Base-by-base conservation (phyloP, 2,329 filamentous ascomycete genomes). In the Diaporthe batatas region DNA sequence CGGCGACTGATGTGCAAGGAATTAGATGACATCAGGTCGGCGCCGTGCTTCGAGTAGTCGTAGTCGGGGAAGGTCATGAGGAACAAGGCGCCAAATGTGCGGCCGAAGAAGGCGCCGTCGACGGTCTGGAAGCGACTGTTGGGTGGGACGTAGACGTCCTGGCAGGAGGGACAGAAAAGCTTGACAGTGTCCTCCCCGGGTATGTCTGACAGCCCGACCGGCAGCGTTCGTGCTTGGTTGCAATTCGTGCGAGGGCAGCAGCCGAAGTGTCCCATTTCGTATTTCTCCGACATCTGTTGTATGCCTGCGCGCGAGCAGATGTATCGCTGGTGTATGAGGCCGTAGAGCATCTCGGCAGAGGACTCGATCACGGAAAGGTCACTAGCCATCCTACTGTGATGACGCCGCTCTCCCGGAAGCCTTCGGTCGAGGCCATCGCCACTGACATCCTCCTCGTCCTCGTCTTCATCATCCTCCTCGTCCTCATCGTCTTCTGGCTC, bases 271-370 rank as follows among this genome's bases (percentile, higher is more conserved):
- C 95, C 93, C 64, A 97, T 89, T 83, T 98, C 96, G 86, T 98
- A 99, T 83, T 99, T 99, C 83, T 99, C 96, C 75, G 95, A 94
- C 96, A 99, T 99, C 82, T 98, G 95, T 84, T 98, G 96, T 79
- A 99, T 98, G 68, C 96, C 96, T 2, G 94, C 94, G 73, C 96
- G 90, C 32, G 95, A 98, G 79, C 95, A 98, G 84, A 99, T 98
- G 84, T 98, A 99, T 72, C 96, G 93, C 83, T 98, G 96, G 84
- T 99, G 96, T 82, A 99, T 99, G 73, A 99, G 90, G 53, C 96
- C 96, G 84, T 99, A 99, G 32, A 99, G 91, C 86, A 98, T 92
- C 86, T 99, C 96, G n/a, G 96, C 96, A 0, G 95, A 98, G 76
- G 93, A 97, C 85, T 99, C 96, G 79, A 99, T 98, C 76, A 98